These are phyloP conservation scores for Cytospora piceae DNA, from an alignment of 2,329 filamentous ascomycete species.

Conservation along the genomic window DNA sequence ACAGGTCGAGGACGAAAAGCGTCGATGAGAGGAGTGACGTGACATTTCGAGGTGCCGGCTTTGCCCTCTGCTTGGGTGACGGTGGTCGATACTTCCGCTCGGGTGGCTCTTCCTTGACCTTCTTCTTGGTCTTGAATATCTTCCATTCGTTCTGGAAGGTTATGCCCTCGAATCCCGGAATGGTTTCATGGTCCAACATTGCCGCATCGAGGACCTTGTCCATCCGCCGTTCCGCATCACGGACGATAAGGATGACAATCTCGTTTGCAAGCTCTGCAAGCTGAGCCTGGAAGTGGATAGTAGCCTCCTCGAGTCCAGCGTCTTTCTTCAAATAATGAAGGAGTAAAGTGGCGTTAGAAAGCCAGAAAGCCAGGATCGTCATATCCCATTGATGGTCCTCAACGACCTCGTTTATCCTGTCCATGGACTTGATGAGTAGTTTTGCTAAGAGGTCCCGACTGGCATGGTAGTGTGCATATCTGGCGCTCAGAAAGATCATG, in stretches of 20 bases:
- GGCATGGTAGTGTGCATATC: slow-evolving; percentile 96
- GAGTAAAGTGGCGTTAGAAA: slow-evolving; percentile 94
- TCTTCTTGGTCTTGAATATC: slow-evolving; percentile 87
- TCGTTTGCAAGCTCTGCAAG: slow-evolving; percentile 95
- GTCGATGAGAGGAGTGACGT: slow-evolving; percentile 95
- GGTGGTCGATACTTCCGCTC: slow-evolving; percentile 92
- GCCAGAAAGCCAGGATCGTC: slow-evolving; percentile 99
- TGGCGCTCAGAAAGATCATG: slow-evolving; percentile 91
- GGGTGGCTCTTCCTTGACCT: slow-evolving; percentile 84
- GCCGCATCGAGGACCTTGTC: slow-evolving; percentile 93
- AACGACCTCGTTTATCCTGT: slow-evolving; percentile 97
- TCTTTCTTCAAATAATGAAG: slow-evolving; percentile 98
- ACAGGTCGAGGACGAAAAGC: slow-evolving; percentile 95
- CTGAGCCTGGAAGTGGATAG: slow-evolving; percentile 87
- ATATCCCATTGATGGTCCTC: slow-evolving; percentile 98
- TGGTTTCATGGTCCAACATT: slow-evolving; percentile 97
- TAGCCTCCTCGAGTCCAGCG: slow-evolving; percentile 75
- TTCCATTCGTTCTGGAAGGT: slow-evolving; percentile 99
- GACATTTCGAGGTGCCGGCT: slow-evolving; percentile 91
- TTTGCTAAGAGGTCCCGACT: slow-evolving; percentile 81
- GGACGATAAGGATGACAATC: slow-evolving; percentile 96
- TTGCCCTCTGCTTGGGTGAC: slow-evolving; percentile 88
- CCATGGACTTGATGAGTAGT: slow-evolving; percentile 83
- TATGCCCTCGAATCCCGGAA: slow-evolving; percentile 95
- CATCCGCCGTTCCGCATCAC: slow-evolving; percentile 92